Percentiles rank a stretch among this genome's conserved stretches.
Evolutionary conservation across 768 basidiomycete species (phyloP).

Genomic region (Zangia roseola): DNA sequence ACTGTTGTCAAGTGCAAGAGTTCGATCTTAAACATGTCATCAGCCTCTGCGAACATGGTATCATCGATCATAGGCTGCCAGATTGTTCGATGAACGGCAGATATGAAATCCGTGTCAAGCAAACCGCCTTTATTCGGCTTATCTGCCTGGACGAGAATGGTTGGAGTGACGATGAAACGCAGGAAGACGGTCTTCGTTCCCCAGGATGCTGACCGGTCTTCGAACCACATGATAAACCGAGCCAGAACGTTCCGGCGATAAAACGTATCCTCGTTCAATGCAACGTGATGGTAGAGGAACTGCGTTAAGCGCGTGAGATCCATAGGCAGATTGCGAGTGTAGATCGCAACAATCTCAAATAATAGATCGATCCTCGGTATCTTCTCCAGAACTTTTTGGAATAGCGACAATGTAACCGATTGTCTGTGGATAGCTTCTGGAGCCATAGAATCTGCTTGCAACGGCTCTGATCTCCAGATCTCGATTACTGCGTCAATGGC

Average conservation of each 20-base stretch:
- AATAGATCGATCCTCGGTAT: constrained; percentile 83
- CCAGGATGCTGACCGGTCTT: constrained; percentile 58
- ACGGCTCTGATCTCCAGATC: constrained; percentile 62
- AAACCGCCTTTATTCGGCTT: constrained; percentile 56
- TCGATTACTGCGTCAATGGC: constrained; percentile 70
- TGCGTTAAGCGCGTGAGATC: constrained; percentile 76
- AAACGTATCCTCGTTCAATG: constrained; percentile 61
- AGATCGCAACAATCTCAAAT: constrained; percentile 83
- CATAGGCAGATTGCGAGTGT: constrained; percentile 74
- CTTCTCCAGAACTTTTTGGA: constrained; percentile 67
- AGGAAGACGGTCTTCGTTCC: constrained; percentile 77
- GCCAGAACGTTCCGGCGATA: constrained; percentile 82
- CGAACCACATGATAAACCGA: constrained; percentile 86
- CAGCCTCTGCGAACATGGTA: constrained; percentile 51
- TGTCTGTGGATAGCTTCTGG: constrained; percentile 59
- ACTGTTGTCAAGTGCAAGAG: constrained; percentile 86
- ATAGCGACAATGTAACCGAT: constrained; percentile 69
- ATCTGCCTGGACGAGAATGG: constrained; percentile 72
- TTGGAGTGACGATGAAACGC: constrained; percentile 86
- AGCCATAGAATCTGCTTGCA: constrained; percentile 39
- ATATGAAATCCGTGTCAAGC: constrained; percentile 69
- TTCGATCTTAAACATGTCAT: constrained; percentile 90
- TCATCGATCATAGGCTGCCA: constrained; percentile 78
- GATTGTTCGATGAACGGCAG: constrained; percentile 66
- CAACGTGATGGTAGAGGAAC: constrained; percentile 86